Percentiles rank a stretch among this genome's conserved stretches.
Evolutionary conservation across 2,329 filamentous ascomycete species (phyloP).

Genomic region (Curvularia hawaiiensis): DNA sequence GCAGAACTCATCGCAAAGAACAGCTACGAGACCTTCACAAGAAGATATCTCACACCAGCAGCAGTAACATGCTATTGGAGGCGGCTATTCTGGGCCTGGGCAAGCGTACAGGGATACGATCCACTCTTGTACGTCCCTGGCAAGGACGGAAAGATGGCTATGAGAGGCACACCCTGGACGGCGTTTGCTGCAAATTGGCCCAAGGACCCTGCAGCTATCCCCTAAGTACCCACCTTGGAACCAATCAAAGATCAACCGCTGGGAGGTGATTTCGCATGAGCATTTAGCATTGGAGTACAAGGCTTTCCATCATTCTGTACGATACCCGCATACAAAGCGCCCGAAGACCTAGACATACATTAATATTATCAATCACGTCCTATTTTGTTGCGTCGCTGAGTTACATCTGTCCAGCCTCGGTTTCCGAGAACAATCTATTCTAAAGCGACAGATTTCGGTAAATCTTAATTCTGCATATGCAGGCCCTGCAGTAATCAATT

Average conservation of each 20-base stretch:
- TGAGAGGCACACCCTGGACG: conserved; percentile 42
- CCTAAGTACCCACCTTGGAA: conserved; percentile 15
- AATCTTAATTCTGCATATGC: not conserved
- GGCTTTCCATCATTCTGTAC: conserved; percentile 14
- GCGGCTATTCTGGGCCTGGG: conserved; percentile 38
- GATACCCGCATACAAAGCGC: conserved; percentile 25
- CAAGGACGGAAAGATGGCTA: conserved; percentile 31
- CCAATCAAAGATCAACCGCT: conserved; percentile 1
- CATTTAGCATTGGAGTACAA: conserved; percentile 22
- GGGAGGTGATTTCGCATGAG: conserved; percentile 19
- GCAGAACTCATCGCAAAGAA: conserved; percentile 39
- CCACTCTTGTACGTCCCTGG: conserved; percentile 35
- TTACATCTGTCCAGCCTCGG: not conserved
- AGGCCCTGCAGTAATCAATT: conserved; percentile 1
- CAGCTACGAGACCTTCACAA: conserved; percentile 39
- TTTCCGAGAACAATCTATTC: not conserved
- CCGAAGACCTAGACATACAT: conserved; percentile 9
- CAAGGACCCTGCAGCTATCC: conserved; percentile 36
- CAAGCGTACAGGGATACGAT: conserved; percentile 39
- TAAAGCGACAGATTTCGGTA: not conserved
- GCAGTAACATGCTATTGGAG: conserved; percentile 45
- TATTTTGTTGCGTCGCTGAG: not conserved
- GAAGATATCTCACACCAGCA: conserved; percentile 40
- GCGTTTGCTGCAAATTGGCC: conserved; percentile 45
- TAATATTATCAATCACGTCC: not conserved